phyloP scores from a whole-genome alignment of 345 rosid species.

The Theobroma cacao region DNA sequence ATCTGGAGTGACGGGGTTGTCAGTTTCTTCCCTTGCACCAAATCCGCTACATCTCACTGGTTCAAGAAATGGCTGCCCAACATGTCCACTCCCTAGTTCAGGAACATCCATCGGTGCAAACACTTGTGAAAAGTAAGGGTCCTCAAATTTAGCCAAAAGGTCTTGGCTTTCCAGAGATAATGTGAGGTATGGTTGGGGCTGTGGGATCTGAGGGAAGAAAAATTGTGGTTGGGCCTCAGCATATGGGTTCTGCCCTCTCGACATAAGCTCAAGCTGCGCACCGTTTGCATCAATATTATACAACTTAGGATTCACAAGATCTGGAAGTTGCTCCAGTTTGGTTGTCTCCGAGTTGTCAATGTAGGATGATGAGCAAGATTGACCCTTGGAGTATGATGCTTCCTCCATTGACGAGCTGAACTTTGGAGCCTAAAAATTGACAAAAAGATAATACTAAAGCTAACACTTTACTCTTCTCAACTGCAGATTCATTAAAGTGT shows the following conservation, averaged over 20 bases:
- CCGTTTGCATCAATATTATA: conserved; percentile 27
- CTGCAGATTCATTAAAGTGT: too few species aligned
- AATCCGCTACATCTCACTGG: conserved; percentile 16
- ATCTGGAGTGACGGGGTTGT: conserved; percentile 22
- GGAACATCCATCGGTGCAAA: conserved; percentile 48
- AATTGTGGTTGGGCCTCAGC: conserved; percentile 15
- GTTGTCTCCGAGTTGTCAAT: conserved; percentile 20
- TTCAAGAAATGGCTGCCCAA: conserved; percentile 46
- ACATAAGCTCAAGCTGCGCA: conserved; percentile 4
- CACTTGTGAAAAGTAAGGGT: conserved; percentile 49
- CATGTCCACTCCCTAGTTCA: conserved; percentile 29
- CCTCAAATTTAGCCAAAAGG: conserved; percentile 48
- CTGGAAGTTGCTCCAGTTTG: conserved; percentile 30
- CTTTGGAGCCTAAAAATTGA: conserved; percentile 29
- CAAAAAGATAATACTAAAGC: background rate
- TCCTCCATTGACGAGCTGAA: conserved; percentile 39
- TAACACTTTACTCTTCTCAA: too few species aligned
- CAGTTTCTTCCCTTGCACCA: conserved; percentile 26
- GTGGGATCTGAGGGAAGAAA: conserved; percentile 30
- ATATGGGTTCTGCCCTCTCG: conserved; percentile 18
- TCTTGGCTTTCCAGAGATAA: conserved; percentile 58
- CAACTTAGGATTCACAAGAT: conserved; percentile 35
- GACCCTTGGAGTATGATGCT: conserved; percentile 28
- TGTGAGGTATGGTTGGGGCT: conserved; percentile 32
- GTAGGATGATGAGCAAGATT: conserved; percentile 31